Base-by-base conservation (phyloP, 139 green algal genomes). In the Chlamydomonas sphaeroides region DNA sequence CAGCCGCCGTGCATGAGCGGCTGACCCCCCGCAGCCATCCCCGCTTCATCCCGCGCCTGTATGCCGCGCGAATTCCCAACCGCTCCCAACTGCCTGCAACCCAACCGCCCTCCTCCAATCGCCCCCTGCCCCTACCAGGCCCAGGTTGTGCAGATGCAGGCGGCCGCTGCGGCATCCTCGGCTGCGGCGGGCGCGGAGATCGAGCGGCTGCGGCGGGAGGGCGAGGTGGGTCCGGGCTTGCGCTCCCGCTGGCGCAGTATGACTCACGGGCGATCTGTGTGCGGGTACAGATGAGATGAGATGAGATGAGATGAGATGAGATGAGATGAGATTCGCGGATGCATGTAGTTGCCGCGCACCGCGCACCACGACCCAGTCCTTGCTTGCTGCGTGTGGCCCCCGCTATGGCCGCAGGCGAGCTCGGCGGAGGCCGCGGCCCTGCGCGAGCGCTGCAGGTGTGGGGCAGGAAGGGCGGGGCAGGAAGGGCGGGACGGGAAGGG, bases 91-190 rank as follows among this genome's bases (percentile, higher is more conserved):
- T n/a, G n/a, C n/a, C n/a, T n/a, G n/a, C n/a, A n/a, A n/a, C n/a
- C 67, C 41, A 38, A 21, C 42, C 67, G 1, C 5, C 32, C 45
- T 42, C 8, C 42, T 18, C 57, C 57, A 17, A 25, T 21, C 28
- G 5, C 7, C 28, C 57, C 28, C 41, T 45, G 18, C 30, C n/a
- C 18, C 68, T 7, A 14, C 14, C 49, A 84, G 78, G 66, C 66
- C 51, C 78, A 84, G 66, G 66, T 84, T 65, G 68, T 77, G 78
- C 78, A 84, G 65, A 63, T 88, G 51, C 84, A 88, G 51, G 35
- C 49, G 30, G 76, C 75, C 59, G 63, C 85, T 63, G 70, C 78
- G 56, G 84, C 83, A 5, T 65, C 68, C 41, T 42, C 63, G 61
- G 62, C 62, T 42, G 75, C 75, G 32, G 75, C 75, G 75, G 75